Percentiles rank a stretch among this genome's conserved stretches.
Evolutionary conservation across 768 basidiomycete genomes (phyloP).

Genomic region (Suillus subalutaceus): DNA sequence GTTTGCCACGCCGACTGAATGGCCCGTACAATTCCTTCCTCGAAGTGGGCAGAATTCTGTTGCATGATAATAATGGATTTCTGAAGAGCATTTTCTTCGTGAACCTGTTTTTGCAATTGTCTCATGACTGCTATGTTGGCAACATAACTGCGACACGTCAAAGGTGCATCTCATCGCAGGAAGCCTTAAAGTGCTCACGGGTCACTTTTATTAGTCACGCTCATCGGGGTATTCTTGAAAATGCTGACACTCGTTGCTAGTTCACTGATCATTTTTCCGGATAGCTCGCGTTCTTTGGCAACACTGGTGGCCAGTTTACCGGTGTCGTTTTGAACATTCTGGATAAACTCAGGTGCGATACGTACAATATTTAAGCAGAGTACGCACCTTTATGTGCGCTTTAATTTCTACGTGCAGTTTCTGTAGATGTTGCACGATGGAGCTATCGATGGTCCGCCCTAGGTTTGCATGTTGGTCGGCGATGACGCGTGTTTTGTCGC

Average conservation of each 20-base stretch:
- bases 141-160: slow-evolving; percentile 50
- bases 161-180: neutral
- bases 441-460: slow-evolving; percentile 93
- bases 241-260: slow-evolving; percentile 85
- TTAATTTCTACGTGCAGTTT: slow-evolving; percentile 96
- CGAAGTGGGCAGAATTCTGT: slow-evolving; percentile 95
- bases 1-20: slow-evolving; percentile 98
- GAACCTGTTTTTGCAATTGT: slow-evolving; percentile 89
- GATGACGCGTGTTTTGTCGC: slow-evolving; percentile 90
- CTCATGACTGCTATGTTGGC: slow-evolving; percentile 71
- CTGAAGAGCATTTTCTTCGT: slow-evolving; percentile 97
- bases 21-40: slow-evolving; percentile 92
- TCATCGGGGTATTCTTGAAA: slow-evolving; percentile 94
- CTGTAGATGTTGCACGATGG: slow-evolving; percentile 96
- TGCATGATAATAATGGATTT: slow-evolving; percentile 99
- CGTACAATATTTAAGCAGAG: neutral
- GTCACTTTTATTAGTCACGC: slow-evolving; percentile 76
- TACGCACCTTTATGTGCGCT: slow-evolving; percentile 87
- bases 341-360: neutral
- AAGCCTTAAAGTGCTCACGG: slow-evolving; percentile 56
- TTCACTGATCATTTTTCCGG: slow-evolving; percentile 83
- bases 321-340: slow-evolving; percentile 96
- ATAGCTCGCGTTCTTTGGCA: slow-evolving; percentile 91
- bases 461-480: slow-evolving; percentile 97
- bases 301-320: slow-evolving; percentile 90